A percentile compares a stretch with the other conserved stretches of the same genome.
These are phyloP conservation scores for Peziza echinospora DNA, from an alignment of 495 filamentous ascomycete species.

Conservation along the genomic window DNA sequence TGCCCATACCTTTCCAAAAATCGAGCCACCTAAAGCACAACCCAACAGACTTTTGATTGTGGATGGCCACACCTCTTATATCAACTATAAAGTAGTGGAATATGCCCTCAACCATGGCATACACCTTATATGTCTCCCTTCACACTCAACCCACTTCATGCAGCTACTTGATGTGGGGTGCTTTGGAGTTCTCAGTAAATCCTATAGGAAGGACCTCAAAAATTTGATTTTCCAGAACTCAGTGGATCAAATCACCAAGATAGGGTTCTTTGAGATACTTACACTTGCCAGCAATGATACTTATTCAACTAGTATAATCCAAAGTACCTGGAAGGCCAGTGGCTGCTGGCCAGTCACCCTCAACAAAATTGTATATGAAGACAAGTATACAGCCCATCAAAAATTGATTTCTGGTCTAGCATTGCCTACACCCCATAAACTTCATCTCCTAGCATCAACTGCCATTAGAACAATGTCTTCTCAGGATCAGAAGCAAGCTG, in stretches of 20 bases:
- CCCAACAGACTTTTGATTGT: constrained; percentile 16
- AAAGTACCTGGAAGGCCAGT: background rate
- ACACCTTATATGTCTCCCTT: constrained; percentile 15
- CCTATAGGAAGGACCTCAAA: constrained; percentile 2
- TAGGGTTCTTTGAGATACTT: background rate
- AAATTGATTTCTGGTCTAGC: background rate
- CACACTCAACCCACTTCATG: constrained; percentile 17
- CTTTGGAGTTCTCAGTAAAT: constrained; percentile 10
- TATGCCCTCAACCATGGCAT: constrained; percentile 13
- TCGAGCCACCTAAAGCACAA: too few relatives aligned
- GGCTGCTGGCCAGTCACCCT: background rate
- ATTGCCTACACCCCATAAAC: background rate
- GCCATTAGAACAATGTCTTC: too few relatives aligned
- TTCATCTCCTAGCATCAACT: background rate
- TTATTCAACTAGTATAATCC: background rate
- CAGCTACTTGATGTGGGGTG: constrained; percentile 19
- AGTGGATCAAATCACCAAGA: background rate
- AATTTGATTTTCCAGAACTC: background rate
- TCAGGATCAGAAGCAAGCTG: too few relatives aligned
- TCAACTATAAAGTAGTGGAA: constrained; percentile 12
- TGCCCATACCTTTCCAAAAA: too few relatives aligned
- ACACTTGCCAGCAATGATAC: background rate
- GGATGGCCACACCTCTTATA: constrained; percentile 17
- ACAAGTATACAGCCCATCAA: background rate
- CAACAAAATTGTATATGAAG: background rate